Conservation (phyloP, 176 grass and related monocot genomes). For the Oryza meyeriana region DNA sequence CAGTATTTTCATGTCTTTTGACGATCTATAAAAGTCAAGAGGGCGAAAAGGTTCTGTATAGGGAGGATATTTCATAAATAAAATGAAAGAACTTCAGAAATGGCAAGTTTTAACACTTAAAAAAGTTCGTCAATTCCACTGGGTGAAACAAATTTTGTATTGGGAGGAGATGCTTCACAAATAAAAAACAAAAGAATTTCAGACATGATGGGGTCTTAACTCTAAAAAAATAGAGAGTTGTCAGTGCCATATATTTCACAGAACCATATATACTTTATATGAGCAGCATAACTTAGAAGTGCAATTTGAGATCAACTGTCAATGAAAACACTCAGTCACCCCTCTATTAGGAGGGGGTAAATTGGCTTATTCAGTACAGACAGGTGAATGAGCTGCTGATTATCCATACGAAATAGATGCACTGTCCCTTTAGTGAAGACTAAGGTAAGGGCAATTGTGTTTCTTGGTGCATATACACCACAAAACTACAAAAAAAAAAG, state of each 20-base stretch:
- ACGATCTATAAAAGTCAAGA: background rate
- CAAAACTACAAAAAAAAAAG: background rate
- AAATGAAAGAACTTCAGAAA: background rate
- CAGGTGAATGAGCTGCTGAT: background rate
- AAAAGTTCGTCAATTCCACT: background rate
- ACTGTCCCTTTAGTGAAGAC: background rate
- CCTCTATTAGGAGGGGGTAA: background rate
- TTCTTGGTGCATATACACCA: background rate
- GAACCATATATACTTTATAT: background rate
- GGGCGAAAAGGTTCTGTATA: background rate
- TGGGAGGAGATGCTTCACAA: background rate
- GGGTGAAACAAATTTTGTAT: background rate
- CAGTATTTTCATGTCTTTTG: background rate
- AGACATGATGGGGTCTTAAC: background rate
- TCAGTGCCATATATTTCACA: background rate
- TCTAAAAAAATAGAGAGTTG: background rate
- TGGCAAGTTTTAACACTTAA: background rate
- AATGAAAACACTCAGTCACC: background rate
- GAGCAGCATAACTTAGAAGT: background rate
- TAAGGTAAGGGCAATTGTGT: background rate
- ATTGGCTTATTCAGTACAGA: background rate
- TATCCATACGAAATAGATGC: background rate
- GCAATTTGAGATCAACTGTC: background rate
- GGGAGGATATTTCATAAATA: background rate
- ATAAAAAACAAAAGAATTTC: background rate